Evolutionary conservation across 331 rosid genomes (phyloP), one percentile per base, ranked within the genome.

Genomic region (Phaseolus coccineus): DNA sequence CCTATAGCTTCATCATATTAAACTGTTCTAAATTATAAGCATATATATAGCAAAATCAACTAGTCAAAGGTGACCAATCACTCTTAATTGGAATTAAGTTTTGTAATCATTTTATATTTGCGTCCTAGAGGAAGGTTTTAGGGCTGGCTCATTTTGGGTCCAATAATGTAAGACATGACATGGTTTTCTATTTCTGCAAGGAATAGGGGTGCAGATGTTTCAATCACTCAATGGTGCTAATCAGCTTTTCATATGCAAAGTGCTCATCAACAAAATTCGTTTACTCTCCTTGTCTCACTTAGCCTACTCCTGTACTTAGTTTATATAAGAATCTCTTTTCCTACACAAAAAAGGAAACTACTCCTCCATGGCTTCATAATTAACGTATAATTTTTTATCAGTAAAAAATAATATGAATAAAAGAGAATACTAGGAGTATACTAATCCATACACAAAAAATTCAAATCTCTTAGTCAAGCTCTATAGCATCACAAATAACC

Each of bases 51-150:
- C 0, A 58, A 77, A 40, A 73, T 44, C 69, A 69, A 69, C 57
- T 56, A 59, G 80, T 75, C 78, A 77, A 64, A 58, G 72, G 72
- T 48, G 35, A 48, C 73, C 40, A 50, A 39, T 14, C 61, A 27
- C 77, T 56, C 76, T 83, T 83, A 72, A 73, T 78, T 79, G 46
- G 46, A 79, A 59, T 52, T 74, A 58, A 73, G 74, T 74, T 67
- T 31, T 10, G 52, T 48, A 27, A 74, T 83, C 5, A 65, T 74
- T 78, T 52, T 19, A 22, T 74, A 65, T 65, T 73, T n/a, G 56
- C 31, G 65, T 12, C 56, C 3, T 66, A 30, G 12, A 84, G 61
- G 48, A 66, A 72, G 77, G 33, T 6, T 39, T 63, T 69, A 79
- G 76, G 69, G 68, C 6, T 62, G 46, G 46, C 46, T 62, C 68